Evolutionary conservation across 2,329 filamentous ascomycete species (phyloP).

Genomic region (Orbilia quercus): DNA sequence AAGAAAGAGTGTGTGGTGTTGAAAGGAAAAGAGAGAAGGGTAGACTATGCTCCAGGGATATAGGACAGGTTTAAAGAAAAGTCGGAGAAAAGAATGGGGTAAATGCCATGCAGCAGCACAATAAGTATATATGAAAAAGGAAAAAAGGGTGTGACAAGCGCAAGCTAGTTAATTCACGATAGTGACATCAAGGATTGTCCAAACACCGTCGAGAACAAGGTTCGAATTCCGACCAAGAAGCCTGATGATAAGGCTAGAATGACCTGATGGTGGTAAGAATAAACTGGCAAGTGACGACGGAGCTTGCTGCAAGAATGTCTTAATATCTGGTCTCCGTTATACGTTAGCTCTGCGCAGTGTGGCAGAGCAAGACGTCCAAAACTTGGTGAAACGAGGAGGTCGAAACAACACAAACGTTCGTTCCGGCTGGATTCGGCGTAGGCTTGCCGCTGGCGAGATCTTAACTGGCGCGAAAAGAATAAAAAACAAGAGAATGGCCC

Average conservation of each 20-base stretch:
- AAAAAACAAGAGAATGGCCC: constrained; percentile 31
- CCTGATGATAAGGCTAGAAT: constrained; percentile 56
- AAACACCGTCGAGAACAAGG: constrained; percentile 24
- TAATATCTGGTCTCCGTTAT: constrained; percentile 28
- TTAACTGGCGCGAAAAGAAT: constrained; percentile 33
- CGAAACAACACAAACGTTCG: no score
- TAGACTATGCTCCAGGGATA: constrained; percentile 41
- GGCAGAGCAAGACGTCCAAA: constrained; percentile 32
- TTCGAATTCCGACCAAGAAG: constrained; percentile 21
- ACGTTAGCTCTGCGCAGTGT: constrained; percentile 24
- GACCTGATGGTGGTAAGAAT: constrained; percentile 44
- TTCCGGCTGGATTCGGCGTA: constrained; percentile 7
- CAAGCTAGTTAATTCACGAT: constrained; percentile 13
- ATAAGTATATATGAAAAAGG: constrained; percentile 29
- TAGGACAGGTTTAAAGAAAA: constrained; percentile 27
- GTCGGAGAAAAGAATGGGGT: constrained; percentile 50
- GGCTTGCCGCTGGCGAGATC: constrained; percentile 35
- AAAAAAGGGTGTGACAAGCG: not conserved
- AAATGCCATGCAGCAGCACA: constrained; percentile 43
- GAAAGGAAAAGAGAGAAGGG: constrained; percentile 12
- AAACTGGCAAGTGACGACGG: constrained; percentile 25
- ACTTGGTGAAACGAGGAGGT: constrained; percentile 7
- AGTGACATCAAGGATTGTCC: constrained; percentile 46
- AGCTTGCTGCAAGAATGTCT: constrained; percentile 32
- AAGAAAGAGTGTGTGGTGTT: constrained; percentile 20